Percentiles rank a stretch among this genome's conserved stretches.
Conservation (phyloP, 805 yeast species). For the Lipomyces chichibuensis region DNA sequence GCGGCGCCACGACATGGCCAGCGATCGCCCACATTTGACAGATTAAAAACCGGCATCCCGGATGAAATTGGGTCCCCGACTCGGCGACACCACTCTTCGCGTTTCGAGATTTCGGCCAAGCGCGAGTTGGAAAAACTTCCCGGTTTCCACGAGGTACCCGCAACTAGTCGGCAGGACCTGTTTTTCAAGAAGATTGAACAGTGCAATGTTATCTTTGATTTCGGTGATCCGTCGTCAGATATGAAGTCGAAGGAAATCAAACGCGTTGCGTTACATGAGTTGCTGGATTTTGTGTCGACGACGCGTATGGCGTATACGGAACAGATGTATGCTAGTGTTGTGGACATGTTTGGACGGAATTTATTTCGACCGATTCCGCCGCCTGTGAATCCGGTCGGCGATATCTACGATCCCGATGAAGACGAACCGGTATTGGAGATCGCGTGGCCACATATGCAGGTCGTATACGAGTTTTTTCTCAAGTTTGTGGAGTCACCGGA, state of each 20-base stretch:
- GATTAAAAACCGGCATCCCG: slow-evolving; percentile 63
- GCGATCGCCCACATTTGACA: slow-evolving; percentile 54
- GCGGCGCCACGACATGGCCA: slow-evolving; percentile 36
- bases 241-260: slow-evolving; percentile 91
- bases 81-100: slow-evolving; percentile 86
- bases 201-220: slow-evolving; percentile 92
- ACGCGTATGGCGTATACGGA: slow-evolving; percentile 85
- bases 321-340: slow-evolving; percentile 85
- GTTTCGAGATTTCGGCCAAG: slow-evolving; percentile 78
- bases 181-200: slow-evolving; percentile 90
- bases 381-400: slow-evolving; percentile 96
- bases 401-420: slow-evolving; percentile 95
- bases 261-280: slow-evolving; percentile 81
- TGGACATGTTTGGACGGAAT: slow-evolving; percentile 84
- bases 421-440: slow-evolving; percentile 96
- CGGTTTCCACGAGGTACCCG: slow-evolving; percentile 81
- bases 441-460: slow-evolving; percentile 99
- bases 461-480: slow-evolving; percentile 90
- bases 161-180: slow-evolving; percentile 75
- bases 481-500: slow-evolving; percentile 93
- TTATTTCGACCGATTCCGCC: slow-evolving; percentile 97
- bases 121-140: slow-evolving; percentile 77
- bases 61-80: slow-evolving; percentile 78
- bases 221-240: slow-evolving; percentile 89
- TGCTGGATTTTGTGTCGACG: slow-evolving; percentile 82